phyloP scores from a whole-genome alignment of 176 grass and related monocot species.

The Zizania latifolia region DNA sequence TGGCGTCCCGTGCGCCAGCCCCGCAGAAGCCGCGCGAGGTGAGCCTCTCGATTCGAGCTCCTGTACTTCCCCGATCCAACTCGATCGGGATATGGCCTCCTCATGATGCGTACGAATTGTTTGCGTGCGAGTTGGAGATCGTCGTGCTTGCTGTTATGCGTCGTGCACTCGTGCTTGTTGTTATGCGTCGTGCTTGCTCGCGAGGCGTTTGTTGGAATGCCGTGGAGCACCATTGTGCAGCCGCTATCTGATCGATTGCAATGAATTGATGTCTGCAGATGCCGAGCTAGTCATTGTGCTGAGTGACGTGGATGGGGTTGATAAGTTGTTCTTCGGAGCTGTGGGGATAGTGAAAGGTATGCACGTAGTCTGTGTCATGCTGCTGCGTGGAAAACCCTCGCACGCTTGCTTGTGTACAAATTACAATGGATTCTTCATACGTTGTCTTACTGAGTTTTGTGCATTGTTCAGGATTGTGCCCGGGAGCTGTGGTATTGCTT shows the following conservation, averaged over 20 bases:
- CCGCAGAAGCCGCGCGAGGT: slow-evolving; percentile 45
- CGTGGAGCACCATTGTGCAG: background rate
- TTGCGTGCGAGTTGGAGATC: background rate
- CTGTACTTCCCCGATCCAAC: background rate
- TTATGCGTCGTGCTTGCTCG: background rate
- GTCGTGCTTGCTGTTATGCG: background rate
- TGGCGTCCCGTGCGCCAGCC: slow-evolving; percentile 40
- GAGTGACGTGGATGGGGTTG: slow-evolving; percentile 36
- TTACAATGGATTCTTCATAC: background rate
- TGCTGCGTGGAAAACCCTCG: background rate
- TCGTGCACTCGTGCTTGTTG: background rate
- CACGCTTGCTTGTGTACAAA: background rate
- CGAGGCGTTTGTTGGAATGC: slow-evolving; percentile 25
- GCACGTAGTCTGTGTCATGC: background rate
- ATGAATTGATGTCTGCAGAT: slow-evolving; percentile 34
- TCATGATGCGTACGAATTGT: background rate
- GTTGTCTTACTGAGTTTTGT: slow-evolving; percentile 15
- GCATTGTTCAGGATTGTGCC: slow-evolving; percentile 45
- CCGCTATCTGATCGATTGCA: slow-evolving; percentile 13
- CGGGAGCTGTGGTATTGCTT: slow-evolving; percentile 49
- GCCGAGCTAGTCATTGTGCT: slow-evolving; percentile 44
- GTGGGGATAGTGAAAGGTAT: slow-evolving; percentile 45
- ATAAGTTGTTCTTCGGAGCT: slow-evolving; percentile 47
- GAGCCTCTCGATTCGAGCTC: slow-evolving; percentile 19
- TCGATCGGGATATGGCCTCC: background rate